These are phyloP conservation scores for Glomus cerebriforme DNA, from an alignment of 192 early-diverging fungal genomes.

Conservation along the genomic window DNA sequence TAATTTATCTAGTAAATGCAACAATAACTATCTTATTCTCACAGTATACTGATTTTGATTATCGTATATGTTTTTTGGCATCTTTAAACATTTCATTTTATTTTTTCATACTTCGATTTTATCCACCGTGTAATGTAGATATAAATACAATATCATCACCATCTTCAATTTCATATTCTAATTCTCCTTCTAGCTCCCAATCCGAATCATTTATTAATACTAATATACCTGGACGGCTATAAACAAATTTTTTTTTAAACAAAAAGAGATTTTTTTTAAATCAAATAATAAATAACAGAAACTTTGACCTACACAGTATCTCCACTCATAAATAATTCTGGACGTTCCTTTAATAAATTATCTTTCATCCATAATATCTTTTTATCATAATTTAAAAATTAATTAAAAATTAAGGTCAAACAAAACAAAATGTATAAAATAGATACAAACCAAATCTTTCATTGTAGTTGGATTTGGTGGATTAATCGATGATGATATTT, in stretches of 20 bases:
- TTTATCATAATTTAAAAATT: neutral
- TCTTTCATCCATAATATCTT: constrained; percentile 68
- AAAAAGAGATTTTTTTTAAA: neutral
- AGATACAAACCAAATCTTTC: constrained; percentile 52
- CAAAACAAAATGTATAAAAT: neutral
- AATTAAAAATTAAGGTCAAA: too few relatives aligned
- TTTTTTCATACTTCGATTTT: neutral
- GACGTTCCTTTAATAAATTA: constrained; percentile 69
- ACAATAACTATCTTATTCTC: too few relatives aligned
- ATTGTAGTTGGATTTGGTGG: constrained; percentile 35
- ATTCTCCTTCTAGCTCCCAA: constrained; percentile 93
- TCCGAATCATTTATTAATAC: constrained; percentile 94
- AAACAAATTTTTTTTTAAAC: neutral
- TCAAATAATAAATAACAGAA: neutral
- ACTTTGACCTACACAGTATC: constrained; percentile 73
- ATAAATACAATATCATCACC: constrained; percentile 90
- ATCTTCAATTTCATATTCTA: constrained; percentile 78
- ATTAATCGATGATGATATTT: constrained; percentile 47
- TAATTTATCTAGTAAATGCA: too few relatives aligned
- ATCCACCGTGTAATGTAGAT: constrained; percentile 98
- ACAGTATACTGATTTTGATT: too few relatives aligned
- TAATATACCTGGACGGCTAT: constrained; percentile 90
- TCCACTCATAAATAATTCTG: constrained; percentile 83
- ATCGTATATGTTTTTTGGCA: too few relatives aligned
- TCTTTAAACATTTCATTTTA: too few relatives aligned